A percentile compares a stretch with the other conserved stretches of the same genome.
Evolutionary conservation across 106 monocot genomes (phyloP).

Genomic region (Alisma plantagoaquatica): DNA sequence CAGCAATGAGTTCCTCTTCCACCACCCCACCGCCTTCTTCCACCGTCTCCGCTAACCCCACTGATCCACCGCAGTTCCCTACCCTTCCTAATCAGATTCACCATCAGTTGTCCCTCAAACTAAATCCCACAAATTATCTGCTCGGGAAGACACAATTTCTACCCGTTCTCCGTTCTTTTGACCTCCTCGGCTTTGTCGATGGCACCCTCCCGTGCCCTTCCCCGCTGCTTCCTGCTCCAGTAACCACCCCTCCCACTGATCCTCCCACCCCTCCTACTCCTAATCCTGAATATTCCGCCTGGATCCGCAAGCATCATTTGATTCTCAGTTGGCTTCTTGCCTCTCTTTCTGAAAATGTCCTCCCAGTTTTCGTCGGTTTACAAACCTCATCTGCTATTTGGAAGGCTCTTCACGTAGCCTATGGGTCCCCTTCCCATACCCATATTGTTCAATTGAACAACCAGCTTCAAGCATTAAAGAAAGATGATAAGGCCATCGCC

Average conservation of each 20-base stretch:
- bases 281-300: neutral
- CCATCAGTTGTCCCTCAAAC: neutral
- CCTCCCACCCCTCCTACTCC: no score
- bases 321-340: neutral
- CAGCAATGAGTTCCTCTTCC: neutral
- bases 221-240: neutral
- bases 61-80: neutral
- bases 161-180: neutral
- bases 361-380: neutral
- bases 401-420: neutral
- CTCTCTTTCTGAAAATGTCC: constrained; percentile 3
- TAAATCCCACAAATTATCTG: neutral
- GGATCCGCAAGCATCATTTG: neutral
- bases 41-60: neutral
- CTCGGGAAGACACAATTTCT: neutral
- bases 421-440: neutral
- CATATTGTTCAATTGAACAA: neutral
- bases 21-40: neutral
- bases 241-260: neutral
- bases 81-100: neutral
- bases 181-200: neutral
- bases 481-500: neutral
- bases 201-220: neutral
- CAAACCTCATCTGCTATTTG: neutral
- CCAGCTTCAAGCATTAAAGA: neutral